These are phyloP conservation scores for Celoporthe dispersa DNA, from an alignment of 2,329 filamentous ascomycete genomes.

Conservation along the genomic window DNA sequence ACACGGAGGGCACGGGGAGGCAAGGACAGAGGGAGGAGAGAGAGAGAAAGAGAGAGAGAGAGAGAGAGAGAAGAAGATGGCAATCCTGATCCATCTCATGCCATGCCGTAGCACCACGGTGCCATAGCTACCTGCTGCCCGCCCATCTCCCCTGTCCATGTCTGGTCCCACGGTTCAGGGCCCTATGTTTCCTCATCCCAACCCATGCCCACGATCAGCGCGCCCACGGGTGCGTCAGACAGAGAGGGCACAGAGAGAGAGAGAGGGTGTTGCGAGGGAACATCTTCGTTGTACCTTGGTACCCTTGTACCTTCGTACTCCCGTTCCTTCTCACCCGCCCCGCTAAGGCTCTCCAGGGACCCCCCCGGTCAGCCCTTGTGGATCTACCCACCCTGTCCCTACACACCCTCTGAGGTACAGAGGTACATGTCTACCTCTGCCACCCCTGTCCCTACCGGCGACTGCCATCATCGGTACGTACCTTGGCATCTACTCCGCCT, in stretches of 20 bases:
- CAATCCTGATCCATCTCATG: not conserved
- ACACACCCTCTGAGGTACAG: not conserved
- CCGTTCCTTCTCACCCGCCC: not conserved
- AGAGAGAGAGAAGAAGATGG: not conserved
- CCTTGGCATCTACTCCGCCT: not conserved
- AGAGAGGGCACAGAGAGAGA: not conserved
- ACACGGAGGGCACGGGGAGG: not conserved
- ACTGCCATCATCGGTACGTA: not conserved
- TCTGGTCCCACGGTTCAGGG: slow-evolving; percentile 1
- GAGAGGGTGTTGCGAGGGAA: not conserved
- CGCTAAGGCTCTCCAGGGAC: not conserved
- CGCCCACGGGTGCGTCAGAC: not conserved
- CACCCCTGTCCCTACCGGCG: not conserved
- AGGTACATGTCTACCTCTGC: slow-evolving; percentile 2
- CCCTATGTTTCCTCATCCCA: not conserved
- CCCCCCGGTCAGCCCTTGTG: not conserved
- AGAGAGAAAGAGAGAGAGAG: not conserved
- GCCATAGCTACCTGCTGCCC: not conserved
- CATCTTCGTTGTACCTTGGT: not conserved
- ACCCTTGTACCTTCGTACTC: not conserved
- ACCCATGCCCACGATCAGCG: not conserved
- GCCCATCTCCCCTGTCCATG: slow-evolving; percentile 1
- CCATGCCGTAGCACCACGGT: not conserved
- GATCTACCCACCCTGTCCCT: not conserved
- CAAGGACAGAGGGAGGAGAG: not conserved